phyloP scores from a whole-genome alignment of 2,329 filamentous ascomycete genomes.

The Diaporthe longicolla region DNA sequence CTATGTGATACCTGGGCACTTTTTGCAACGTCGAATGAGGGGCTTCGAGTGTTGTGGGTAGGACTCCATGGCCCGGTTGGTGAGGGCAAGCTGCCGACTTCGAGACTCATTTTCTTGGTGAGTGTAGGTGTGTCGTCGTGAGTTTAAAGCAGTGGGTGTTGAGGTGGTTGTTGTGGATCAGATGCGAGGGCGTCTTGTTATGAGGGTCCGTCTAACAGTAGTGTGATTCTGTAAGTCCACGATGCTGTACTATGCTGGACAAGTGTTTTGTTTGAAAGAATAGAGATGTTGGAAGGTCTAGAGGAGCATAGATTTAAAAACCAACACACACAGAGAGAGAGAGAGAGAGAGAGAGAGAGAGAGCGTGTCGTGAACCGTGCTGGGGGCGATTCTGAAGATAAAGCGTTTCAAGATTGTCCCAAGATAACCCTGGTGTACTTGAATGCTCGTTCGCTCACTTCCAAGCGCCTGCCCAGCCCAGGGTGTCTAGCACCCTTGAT shows the following conservation, averaged over 20 bases:
- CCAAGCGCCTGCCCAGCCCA: not conserved
- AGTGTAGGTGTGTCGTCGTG: not conserved
- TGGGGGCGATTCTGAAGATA: conserved; percentile 1
- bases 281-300: not conserved
- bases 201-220: not conserved
- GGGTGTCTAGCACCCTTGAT: conserved; percentile 24
- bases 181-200: no score
- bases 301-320: not conserved
- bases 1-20: conserved; percentile 5
- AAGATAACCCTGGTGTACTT: conserved; percentile 23
- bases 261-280: not conserved
- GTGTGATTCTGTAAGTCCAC: not conserved
- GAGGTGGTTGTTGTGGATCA: not conserved
- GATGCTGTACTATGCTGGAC: not conserved
- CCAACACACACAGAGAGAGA: not conserved
- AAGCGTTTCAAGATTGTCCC: conserved; percentile 41
- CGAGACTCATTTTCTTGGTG: conserved; percentile 35
- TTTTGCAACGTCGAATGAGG: conserved; percentile 17
- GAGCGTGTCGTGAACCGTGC: not conserved
- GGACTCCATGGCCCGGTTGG: conserved; percentile 40
- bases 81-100: conserved; percentile 36
- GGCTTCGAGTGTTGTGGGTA: conserved; percentile 22
- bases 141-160: no score
- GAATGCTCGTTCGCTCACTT: not conserved
- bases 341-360: not conserved